Evolutionary conservation across 2,329 filamentous ascomycete genomes (phyloP), one percentile per base, ranked within the genome.

Genomic region (Diaporthe citrichinensis): DNA sequence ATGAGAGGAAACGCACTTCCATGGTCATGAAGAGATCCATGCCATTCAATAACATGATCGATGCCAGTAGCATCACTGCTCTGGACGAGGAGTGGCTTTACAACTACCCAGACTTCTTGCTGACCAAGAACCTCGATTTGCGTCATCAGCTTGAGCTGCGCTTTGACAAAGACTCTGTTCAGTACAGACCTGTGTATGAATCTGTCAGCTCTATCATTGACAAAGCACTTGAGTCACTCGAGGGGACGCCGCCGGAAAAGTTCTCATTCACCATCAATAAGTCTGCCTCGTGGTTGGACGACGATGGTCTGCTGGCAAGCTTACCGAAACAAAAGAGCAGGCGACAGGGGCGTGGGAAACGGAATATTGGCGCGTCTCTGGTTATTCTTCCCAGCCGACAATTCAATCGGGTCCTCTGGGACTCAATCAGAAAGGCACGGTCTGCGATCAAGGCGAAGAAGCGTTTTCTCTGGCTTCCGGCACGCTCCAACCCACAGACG

Each of bases 1-100:
- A 61, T 9, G 57, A 58, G 23, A 20, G 36, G 3, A 28, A 36
- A 68, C 39, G 59, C 31, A 36, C 8, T 1, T 36, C 49, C 3
- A 53, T 57, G 10, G 23, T 62, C 3, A 74, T 78, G 71, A 78
- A 76, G 25, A 78, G 75, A 28, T 57, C 31, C 4, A 61, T 69
- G 4, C 77, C 75, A 1, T 77, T 72, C 46, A 73, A 74, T 28
- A 59, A 25, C 39, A 49, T 74, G 15, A 53, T 77, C 9, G 77
- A 78, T 51, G 74, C 53, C 1, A 74, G 41, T 12, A 79, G 61
- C 3, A 74, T 79, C 36, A 44, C 59, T 20, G 59, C 62, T 2
- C 28, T 79, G 1, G 75, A 78, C 1, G 78, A 78, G 3, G 78
- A 79, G 36, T 79, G 78, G 78, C 39, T 79, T 3, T 79, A 77